Evolutionary conservation across 2,329 filamentous ascomycete genomes (phyloP), one percentile per base, ranked within the genome.

Genomic region (Geosmithia morbida): DNA sequence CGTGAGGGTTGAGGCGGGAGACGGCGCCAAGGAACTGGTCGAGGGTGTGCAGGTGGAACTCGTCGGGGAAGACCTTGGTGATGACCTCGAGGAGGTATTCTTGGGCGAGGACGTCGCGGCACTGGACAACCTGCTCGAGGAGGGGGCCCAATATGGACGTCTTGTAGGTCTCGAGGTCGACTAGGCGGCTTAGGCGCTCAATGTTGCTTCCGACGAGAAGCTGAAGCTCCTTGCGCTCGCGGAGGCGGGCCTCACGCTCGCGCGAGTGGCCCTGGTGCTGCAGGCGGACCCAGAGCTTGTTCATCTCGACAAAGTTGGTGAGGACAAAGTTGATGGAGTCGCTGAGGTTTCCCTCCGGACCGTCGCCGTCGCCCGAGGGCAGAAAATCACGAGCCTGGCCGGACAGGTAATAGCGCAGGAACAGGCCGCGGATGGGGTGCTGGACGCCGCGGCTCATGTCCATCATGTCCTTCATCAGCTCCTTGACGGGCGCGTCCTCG

Each of bases 401-500:
- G 20, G 87, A 92, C 46, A 98, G 77, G 61, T 96, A 98, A 67
- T 98, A 98, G 60, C 92, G 82, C 58, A 98, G 69, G 63, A 98
- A 98, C 48, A 98, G 73, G 17, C 92, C 92, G 49, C 92, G 86
- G 52, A 96, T 89, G 16, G 92, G 92, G 65, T 98, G 92, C 61
- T 98, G 92, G 19, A 98, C 89, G 48, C 92, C 92, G 52, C 92
- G 79, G 66, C 88, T 97, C 92, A 98, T 98, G 66, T 98, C 92
- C 92, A 98, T 98, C 92, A 98, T 98, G 65, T 98, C 92, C 68
- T 98, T 98, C 92, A 98, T 98, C 52, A 98, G 87, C 71, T 98
- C 92, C 69, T 98, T 98, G 55, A 98, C 92, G 1, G 92, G 92
- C 49, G 94, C 92, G 74, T 97, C 92, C 59, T 92, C 85, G 60